Base-by-base conservation (phyloP, 805 yeast species). In the Sugiyamaella valdiviana region DNA sequence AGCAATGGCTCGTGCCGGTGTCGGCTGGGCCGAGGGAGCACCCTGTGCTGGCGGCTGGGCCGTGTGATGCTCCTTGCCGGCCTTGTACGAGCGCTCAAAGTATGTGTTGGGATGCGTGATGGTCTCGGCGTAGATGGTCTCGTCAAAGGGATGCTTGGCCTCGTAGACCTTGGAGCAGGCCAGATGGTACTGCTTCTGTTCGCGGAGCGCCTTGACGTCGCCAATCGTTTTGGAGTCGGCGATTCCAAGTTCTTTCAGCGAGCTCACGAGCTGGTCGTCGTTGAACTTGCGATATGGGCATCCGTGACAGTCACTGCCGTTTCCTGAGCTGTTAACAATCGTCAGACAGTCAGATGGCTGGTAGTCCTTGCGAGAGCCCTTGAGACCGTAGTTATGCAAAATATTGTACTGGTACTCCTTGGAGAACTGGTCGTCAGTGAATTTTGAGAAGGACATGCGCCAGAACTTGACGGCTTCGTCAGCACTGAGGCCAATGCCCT, bases 131-230 rank as follows among this genome's bases (percentile, higher is more conserved):
- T 64, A 62, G 42, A 59, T 62, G 26, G 61, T 59, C 39, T 59
- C 59, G 46, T 63, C 69, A 15, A 66, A 64, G 2, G 65, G 57
- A 50, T 76, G 79, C 39, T 87, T 77, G 15, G 78, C 65, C 60
- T 90, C 97, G 66, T 87, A 86, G 2, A 87, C 96, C 60, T 85
- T 77, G 0, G 97, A 83, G 63, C 96, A 90, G 0, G 98, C 97
- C 36, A 80, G 74, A 20, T 91, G 88, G 63, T 78, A 90, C 54
- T 85, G 86, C 26, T 82, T 79, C 47, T 76, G 75, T 42, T 75
- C 76, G 40, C 84, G 82, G 47, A 83, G 78, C 42, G 85, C 91
- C 44, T 83, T 56, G 10, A 93, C 77, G 36, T 77, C 77, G 40
- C 75, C 72, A 42, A 85, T 66, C 43, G 79, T 75, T 17, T 68